Evolutionary conservation across 1,139 yeast species (phyloP).

Genomic region (Arxiozyma slooffiae): DNA sequence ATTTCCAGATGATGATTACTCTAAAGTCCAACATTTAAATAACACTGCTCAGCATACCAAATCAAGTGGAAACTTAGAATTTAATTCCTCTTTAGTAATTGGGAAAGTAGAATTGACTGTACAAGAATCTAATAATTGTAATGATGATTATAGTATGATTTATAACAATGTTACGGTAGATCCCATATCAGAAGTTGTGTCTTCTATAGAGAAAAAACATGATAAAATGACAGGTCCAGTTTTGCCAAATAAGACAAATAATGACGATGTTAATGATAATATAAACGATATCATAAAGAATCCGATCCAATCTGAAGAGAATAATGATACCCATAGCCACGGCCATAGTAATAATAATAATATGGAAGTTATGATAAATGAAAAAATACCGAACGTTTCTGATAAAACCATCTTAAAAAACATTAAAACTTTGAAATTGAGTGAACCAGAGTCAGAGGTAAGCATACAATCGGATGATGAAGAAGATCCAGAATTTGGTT

Average conservation of each 20-base stretch:
- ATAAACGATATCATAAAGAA: no score
- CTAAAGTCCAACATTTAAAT: not conserved
- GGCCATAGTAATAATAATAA: no score
- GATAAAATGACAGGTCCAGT: not conserved
- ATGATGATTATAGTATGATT: slow-evolving; percentile 23
- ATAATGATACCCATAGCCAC: not conserved
- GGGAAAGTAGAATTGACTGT: slow-evolving; percentile 41
- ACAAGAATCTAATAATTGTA: slow-evolving; percentile 17
- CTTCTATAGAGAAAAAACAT: not conserved
- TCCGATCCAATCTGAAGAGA: not conserved
- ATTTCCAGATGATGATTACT: slow-evolving; percentile 7
- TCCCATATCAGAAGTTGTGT: slow-evolving; percentile 7
- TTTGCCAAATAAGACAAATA: no score
- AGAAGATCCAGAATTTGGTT: slow-evolving; percentile 48
- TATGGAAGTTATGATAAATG: not conserved
- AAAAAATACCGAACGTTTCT: not conserved
- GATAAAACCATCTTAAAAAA: not conserved
- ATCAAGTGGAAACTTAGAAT: slow-evolving; percentile 18
- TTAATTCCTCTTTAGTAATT: slow-evolving; percentile 36
- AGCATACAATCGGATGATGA: not conserved
- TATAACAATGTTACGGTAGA: slow-evolving; percentile 15
- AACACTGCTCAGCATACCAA: not conserved
- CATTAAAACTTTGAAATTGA: not conserved
- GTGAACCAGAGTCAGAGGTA: not conserved
- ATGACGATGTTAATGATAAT: not conserved